A percentile compares a stretch with the other conserved stretches of the same genome.
Evolutionary conservation across 1,284 basidiomycete genomes (phyloP).

Genomic region (Austroboletus novae-zelandiae): DNA sequence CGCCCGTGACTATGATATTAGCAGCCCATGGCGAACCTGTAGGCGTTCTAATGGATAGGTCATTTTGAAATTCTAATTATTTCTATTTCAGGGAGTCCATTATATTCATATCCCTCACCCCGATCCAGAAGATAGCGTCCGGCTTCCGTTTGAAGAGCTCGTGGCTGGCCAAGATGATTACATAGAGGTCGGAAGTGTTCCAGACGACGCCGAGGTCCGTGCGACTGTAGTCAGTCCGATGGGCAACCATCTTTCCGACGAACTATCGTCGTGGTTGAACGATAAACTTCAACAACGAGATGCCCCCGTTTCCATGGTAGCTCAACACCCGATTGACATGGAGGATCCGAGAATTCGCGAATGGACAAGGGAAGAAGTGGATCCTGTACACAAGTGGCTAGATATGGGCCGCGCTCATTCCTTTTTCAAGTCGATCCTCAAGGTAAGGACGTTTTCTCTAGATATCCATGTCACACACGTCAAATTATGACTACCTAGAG

Average conservation of each 20-base stretch:
- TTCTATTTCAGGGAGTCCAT: constrained; percentile 22
- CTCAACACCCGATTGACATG: constrained; percentile 28
- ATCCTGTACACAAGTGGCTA: constrained; percentile 25
- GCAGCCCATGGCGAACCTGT: constrained; percentile 33
- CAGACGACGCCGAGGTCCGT: constrained; percentile 22
- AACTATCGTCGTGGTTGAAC: constrained; percentile 28
- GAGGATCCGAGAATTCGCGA: constrained; percentile 38
- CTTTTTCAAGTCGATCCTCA: constrained; percentile 24
- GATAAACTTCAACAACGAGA: constrained; percentile 28
- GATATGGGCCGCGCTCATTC: constrained; percentile 18
- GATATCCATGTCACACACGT: not conserved
- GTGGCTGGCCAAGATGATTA: constrained; percentile 28
- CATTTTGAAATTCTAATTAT: not conserved
- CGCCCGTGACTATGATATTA: constrained; percentile 34
- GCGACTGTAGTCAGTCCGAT: constrained; percentile 20
- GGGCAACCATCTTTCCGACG: constrained; percentile 16
- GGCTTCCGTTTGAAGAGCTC: constrained; percentile 29
- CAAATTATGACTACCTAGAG: constrained; percentile 16
- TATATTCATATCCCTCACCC: constrained; percentile 31
- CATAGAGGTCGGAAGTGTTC: constrained; percentile 14
- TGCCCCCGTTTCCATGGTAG: constrained; percentile 11
- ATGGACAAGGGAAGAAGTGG: constrained; percentile 33
- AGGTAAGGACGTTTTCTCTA: constrained; percentile 14
- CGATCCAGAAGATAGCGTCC: constrained; percentile 14
- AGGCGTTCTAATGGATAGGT: constrained; percentile 5